Base-by-base conservation (phyloP, 192 early-diverging fungal genomes). In the Rhizoclosmatium globosum region DNA sequence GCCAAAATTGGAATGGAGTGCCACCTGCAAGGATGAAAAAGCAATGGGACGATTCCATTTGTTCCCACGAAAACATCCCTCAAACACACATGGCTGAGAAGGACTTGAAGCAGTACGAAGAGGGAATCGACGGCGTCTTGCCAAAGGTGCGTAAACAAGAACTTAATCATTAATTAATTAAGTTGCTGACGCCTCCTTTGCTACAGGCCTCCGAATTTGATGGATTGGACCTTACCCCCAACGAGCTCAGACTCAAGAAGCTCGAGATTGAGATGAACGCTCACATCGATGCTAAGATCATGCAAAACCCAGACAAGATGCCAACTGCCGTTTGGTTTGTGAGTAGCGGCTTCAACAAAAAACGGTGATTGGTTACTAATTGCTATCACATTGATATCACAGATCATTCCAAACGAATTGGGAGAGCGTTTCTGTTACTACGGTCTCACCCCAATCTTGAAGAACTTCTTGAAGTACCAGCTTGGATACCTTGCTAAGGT, bases 371-470 rank as follows among this genome's bases (percentile, higher is more conserved):
- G 43, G 2, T 41, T 1, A 31, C 3, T 7, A 13, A 21, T 50
- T 46, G 43, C 0, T 69, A 19, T 1, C 4, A 1, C 11, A 46
- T 69, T 0, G 2, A 13, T n/a, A n/a, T n/a, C n/a, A n/a, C n/a
- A 74, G 72, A 77, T 77, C 66, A 81, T 92, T 71, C 91, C 91
- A 71, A 86, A 86, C 82, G 85, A 88, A 75, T 78, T 86, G 44
- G 87, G 72, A 2, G 87, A 88, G 76, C 76, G 87, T 21, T 92
- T 90, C 87, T 86, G 85, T 65, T 92, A 82, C 85, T 92, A 92
- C 75, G 91, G 91, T 53, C 80, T 89, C 43, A 86, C 83, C 61
- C 89, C 89, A 71, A 81, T 90, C 78, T 82, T 90, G 56, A 82
- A 81, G 74, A 78, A 77, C 59, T 84, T 79, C 80, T 81, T 89